These are phyloP conservation scores for Cicer cuneatum DNA, from an alignment of 306 rosid species.

Conservation along the genomic window DNA sequence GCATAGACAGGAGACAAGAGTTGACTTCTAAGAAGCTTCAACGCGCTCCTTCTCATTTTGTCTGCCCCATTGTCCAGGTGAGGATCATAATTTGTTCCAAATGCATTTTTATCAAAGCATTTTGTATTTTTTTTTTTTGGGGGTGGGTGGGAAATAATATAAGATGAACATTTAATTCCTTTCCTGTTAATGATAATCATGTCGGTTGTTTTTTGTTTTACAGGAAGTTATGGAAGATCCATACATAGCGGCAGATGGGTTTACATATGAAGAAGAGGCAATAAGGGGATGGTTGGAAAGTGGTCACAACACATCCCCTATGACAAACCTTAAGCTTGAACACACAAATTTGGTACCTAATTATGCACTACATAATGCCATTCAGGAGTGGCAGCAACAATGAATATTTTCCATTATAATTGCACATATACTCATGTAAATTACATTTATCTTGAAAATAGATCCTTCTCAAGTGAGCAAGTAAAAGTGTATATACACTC, in stretches of 20 bases:
- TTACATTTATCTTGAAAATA: conserved; percentile 9
- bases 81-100: conserved; percentile 40
- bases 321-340: conserved; percentile 93
- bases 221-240: conserved; percentile 97
- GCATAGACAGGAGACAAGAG: conserved; percentile 51
- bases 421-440: conserved; percentile 40
- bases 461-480: conserved; percentile 23
- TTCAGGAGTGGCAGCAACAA: conserved; percentile 85
- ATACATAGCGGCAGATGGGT: conserved; percentile 94
- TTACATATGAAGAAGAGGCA: conserved; percentile 91
- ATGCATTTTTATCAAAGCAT: conserved; percentile 26
- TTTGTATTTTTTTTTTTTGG: conserved; percentile 5
- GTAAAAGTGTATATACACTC: conserved; percentile 38
- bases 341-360: conserved; percentile 86
- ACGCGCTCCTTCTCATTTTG: conserved; percentile 85
- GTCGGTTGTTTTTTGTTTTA: conserved; percentile 43
- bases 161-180: conserved; percentile 6
- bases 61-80: conserved; percentile 96
- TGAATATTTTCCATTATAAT: conserved; percentile 47
- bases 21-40: conserved; percentile 63
- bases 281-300: conserved; percentile 87
- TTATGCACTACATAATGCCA: conserved; percentile 84
- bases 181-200: conserved; percentile 33
- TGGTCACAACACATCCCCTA: conserved; percentile 91
- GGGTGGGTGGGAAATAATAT: conserved; percentile 8